Conservation (phyloP, 805 yeast genomes). For the Sugiyamaella smithiae region DNA sequence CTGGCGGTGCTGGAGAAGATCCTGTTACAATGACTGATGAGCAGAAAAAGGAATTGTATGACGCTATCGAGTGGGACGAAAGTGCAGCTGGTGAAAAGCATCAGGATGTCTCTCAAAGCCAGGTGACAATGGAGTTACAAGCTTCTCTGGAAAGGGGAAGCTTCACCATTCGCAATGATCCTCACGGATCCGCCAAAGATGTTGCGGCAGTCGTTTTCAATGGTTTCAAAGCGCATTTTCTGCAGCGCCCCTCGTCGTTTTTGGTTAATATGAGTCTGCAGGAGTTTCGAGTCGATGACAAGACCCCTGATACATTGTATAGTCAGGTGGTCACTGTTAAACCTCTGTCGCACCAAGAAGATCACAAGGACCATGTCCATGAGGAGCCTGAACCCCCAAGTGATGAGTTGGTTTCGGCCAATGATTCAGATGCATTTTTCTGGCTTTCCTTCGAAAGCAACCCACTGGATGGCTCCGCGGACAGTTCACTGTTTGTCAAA, state of each 20-base stretch:
- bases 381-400: not conserved
- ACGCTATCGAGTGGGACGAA: constrained; percentile 90
- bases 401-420: not conserved
- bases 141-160: constrained; percentile 77
- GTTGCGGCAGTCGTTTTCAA: constrained; percentile 80
- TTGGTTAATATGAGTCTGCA: constrained; percentile 68
- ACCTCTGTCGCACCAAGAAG: constrained; percentile 42
- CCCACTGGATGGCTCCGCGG: constrained; percentile 83
- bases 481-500: constrained; percentile 68
- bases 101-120: constrained; percentile 65
- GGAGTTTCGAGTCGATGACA: constrained; percentile 85
- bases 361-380: constrained; percentile 23
- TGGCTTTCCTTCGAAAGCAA: constrained; percentile 78
- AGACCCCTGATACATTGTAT: constrained; percentile 73
- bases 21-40: constrained; percentile 69
- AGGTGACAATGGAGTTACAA: constrained; percentile 62
- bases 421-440: constrained; percentile 60
- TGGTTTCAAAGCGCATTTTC: constrained; percentile 70
- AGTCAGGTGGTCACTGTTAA: constrained; percentile 86
- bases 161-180: constrained; percentile 51
- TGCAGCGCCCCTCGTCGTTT: constrained; percentile 77
- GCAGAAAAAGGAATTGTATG: constrained; percentile 84
- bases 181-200: constrained; percentile 38
- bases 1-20: constrained; percentile 31
- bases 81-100: constrained; percentile 40